Evolutionary conservation across 495 filamentous ascomycete genomes (phyloP), one percentile per base, ranked within the genome.

Genomic region (Bacidia rubella): DNA sequence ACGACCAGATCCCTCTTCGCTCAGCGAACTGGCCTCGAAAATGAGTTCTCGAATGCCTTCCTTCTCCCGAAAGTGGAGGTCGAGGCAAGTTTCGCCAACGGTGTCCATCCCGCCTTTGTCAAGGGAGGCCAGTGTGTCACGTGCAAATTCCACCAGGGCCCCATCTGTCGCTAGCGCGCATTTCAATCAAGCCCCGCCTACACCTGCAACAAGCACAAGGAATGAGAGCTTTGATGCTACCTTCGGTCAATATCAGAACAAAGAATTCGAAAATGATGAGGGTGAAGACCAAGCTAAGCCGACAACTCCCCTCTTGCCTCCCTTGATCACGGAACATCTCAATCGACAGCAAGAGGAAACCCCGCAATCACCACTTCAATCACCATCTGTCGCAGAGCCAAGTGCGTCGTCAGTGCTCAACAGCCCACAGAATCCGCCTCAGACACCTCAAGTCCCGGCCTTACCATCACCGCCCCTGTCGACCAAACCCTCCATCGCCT

Each of bases 251-350:
- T 70, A 74, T 35, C 76, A 74, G 39, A 75, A 76, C 2, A 78
- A 79, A 49, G 68, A 66, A 24, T 43, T 66, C n/a, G 66, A 72
- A 41, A 79, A 86, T 27, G 77, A 75, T 11, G 75, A 83, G 21
- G 63, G 64, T 12, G 49, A 58, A 17, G 27, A 39, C 11, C 73
- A 77, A 40, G 71, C 70, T 12, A 73, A 81, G 54, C 81, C 86
- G 0, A 82, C 82, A 3, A 94, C 89, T 2, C 89, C 89, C 3
- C 71, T 95, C 11, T 73, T 95, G 0, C 87, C 88, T 2, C 88
- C 89, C 0, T 70, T 93, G 45, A 74, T 90, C 68, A 79, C 78
- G 38, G 77, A 81, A 51, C 55, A 68, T 60, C 56, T 62, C 64
- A 53, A 60, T 54, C 38, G 68, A 66, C 54, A 58, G 57, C 57